Conservation (phyloP, 106 monocot genomes). For the Phalaenopsis equestris region DNA sequence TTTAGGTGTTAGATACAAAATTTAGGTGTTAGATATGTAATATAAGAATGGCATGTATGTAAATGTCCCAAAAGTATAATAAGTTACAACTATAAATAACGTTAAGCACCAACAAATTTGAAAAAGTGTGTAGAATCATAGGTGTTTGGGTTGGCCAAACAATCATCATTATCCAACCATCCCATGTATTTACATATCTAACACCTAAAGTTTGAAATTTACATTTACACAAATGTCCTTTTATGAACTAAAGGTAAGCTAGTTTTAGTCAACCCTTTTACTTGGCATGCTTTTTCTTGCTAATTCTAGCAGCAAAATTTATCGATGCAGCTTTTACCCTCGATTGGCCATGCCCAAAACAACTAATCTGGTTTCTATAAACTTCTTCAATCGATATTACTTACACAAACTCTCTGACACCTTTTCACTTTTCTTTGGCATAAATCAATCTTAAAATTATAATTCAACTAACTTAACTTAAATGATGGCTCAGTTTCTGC, state of each 20-base stretch:
- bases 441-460: not conserved
- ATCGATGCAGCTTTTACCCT: not conserved
- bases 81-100: not conserved
- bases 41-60: no score
- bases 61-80: not conserved
- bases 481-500: not conserved
- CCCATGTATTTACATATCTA: not conserved
- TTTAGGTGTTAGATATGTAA: no score
- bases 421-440: not conserved
- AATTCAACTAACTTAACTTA: not conserved
- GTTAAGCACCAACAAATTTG: not conserved
- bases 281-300: not conserved
- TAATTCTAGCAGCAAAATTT: not conserved
- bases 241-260: not conserved
- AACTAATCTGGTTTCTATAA: not conserved
- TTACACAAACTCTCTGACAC: not conserved
- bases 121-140: not conserved
- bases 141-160: not conserved
- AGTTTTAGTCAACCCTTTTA: not conserved
- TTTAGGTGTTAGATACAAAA: no score
- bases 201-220: not conserved
- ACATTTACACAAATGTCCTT: not conserved
- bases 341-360: not conserved
- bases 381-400: not conserved
- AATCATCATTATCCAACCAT: not conserved